Conservation (phyloP, 768 basidiomycete genomes). For the Strobilomyces dryophilus region DNA sequence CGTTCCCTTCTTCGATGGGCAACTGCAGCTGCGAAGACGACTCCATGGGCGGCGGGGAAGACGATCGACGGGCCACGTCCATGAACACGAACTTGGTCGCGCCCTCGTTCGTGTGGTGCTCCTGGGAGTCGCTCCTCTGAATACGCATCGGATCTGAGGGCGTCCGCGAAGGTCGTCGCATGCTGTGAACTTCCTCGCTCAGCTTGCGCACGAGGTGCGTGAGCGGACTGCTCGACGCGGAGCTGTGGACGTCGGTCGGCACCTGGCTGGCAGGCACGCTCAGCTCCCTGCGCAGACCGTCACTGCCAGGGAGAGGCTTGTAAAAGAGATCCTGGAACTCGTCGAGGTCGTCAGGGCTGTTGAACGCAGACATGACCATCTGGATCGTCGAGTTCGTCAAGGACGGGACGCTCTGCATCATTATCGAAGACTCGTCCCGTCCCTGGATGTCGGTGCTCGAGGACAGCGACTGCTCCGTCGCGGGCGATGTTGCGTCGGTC, state of each 20-base stretch:
- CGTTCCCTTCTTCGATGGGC: constrained; percentile 6
- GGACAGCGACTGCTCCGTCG: not conserved
- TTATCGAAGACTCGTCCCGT: constrained; percentile 2
- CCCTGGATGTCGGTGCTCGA: constrained; percentile 30
- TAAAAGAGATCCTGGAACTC: constrained; percentile 74
- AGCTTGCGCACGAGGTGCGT: constrained; percentile 38
- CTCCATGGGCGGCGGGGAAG: constrained; percentile 13
- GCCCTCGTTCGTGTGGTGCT: constrained; percentile 10
- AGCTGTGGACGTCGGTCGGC: constrained; percentile 29
- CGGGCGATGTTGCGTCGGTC: not conserved
- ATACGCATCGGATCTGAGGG: constrained; percentile 8
- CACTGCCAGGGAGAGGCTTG: constrained; percentile 32
- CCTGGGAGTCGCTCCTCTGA: constrained; percentile 10
- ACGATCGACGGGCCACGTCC: constrained; percentile 15
- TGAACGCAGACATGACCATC: constrained; percentile 42
- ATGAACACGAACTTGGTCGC: constrained; percentile 14
- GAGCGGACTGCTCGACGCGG: constrained; percentile 34
- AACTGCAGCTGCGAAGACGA: constrained; percentile 6
- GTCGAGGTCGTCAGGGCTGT: constrained; percentile 64
- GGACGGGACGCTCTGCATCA: constrained; percentile 10
- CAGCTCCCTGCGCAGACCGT: constrained; percentile 2
- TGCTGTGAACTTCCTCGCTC: constrained; percentile 33
- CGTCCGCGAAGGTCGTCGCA: constrained; percentile 11
- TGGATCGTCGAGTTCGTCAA: constrained; percentile 37
- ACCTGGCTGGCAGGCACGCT: constrained; percentile 15